A percentile compares a stretch with the other conserved stretches of the same genome.
These are phyloP conservation scores for Piloderma croceum DNA, from an alignment of 768 basidiomycete genomes.

Conservation along the genomic window DNA sequence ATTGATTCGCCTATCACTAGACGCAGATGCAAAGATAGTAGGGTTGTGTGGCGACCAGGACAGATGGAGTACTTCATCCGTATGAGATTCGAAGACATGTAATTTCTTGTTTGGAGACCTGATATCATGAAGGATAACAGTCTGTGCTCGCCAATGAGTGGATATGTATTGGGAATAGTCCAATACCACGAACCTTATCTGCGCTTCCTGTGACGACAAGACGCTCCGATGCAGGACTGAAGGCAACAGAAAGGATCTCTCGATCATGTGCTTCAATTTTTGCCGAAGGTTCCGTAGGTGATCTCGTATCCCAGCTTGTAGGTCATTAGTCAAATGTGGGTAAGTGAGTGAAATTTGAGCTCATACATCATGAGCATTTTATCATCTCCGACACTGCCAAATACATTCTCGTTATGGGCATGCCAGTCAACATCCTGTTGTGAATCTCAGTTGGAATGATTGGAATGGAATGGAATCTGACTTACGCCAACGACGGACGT, in stretches of 20 bases:
- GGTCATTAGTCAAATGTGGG: constrained; percentile 9
- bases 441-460: constrained; percentile 7
- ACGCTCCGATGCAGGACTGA: constrained; percentile 75
- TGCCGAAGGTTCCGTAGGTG: constrained; percentile 58
- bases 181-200: constrained; percentile 64
- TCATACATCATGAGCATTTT: constrained; percentile 88
- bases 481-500: constrained; percentile 87
- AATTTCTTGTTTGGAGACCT: constrained; percentile 68
- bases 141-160: constrained; percentile 40
- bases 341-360: not conserved
- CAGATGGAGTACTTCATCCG: constrained; percentile 90
- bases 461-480: constrained; percentile 6
- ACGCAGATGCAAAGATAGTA: constrained; percentile 91
- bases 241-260: constrained; percentile 88
- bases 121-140: constrained; percentile 82
- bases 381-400: constrained; percentile 96
- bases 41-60: constrained; percentile 93
- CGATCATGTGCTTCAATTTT: constrained; percentile 83
- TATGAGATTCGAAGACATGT: constrained; percentile 90
- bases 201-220: constrained; percentile 88
- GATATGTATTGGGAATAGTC: not conserved
- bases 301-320: constrained; percentile 87
- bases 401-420: constrained; percentile 69
- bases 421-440: constrained; percentile 96
- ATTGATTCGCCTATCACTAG: constrained; percentile 88